These are phyloP conservation scores for Dothistroma septosporum DNA, from an alignment of 2,329 filamentous ascomycete species.

Conservation along the genomic window DNA sequence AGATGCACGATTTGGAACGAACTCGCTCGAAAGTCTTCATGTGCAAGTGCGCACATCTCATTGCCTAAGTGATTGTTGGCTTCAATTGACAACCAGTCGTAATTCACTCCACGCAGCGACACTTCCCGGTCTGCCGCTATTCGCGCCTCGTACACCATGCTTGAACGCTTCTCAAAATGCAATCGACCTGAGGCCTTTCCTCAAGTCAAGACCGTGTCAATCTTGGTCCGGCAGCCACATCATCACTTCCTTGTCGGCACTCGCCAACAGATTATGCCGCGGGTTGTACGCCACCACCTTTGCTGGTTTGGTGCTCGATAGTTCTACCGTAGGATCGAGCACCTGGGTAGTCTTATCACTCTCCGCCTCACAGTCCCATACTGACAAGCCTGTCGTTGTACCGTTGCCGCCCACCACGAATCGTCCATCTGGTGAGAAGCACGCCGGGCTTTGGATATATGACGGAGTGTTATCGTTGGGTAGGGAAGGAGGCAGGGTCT, in stretches of 20 bases:
- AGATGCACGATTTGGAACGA: background rate
- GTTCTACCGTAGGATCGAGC: slow-evolving; percentile 59
- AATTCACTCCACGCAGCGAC: background rate
- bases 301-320: slow-evolving; percentile 61
- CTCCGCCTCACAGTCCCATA: slow-evolving; percentile 72
- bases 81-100: background rate
- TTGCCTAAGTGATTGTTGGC: background rate
- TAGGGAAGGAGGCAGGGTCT: slow-evolving; percentile 24
- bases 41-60: background rate
- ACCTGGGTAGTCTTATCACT: slow-evolving; percentile 57
- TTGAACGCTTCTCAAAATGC: background rate
- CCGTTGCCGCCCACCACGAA: slow-evolving; percentile 79
- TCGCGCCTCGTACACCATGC: background rate
- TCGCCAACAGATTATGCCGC: slow-evolving; percentile 85
- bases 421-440: slow-evolving; percentile 83
- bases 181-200: background rate
- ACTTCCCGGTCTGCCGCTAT: background rate
- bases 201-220: background rate
- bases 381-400: slow-evolving; percentile 62
- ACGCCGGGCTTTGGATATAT: slow-evolving; percentile 66
- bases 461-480: slow-evolving; percentile 48
- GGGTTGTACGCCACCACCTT: slow-evolving; percentile 85
- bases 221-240: slow-evolving; percentile 34
- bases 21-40: background rate
- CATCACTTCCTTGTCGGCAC: slow-evolving; percentile 72